A percentile compares a stretch with the other conserved stretches of the same genome.
Conservation (phyloP, 1,284 basidiomycete species). For the Trametes pubescens region DNA sequence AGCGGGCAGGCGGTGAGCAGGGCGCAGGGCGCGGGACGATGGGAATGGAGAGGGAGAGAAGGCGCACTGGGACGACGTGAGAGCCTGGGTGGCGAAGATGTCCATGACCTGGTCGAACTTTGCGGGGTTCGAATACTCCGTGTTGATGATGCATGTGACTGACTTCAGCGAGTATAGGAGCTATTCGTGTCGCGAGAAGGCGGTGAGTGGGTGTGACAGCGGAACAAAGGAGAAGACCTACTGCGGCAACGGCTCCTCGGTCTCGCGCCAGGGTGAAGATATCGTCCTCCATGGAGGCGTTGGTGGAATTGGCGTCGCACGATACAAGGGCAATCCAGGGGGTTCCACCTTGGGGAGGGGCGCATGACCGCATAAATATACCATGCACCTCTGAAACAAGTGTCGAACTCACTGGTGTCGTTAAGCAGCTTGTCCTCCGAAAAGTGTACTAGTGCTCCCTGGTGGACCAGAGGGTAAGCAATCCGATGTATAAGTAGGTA, state of each 20-base stretch:
- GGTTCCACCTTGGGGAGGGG: slow-evolving; percentile 59
- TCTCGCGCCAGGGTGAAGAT: slow-evolving; percentile 83
- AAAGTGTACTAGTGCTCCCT: slow-evolving; percentile 85
- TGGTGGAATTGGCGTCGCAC: slow-evolving; percentile 81
- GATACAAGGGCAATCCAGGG: slow-evolving; percentile 91
- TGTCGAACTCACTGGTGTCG: slow-evolving; percentile 44
- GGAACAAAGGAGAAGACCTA: slow-evolving; percentile 45
- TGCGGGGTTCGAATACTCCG: slow-evolving; percentile 69
- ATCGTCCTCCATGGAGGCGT: slow-evolving; percentile 64
- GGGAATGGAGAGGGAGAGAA: slow-evolving; percentile 1
- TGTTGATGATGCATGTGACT: slow-evolving; percentile 77
- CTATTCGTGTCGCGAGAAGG: slow-evolving; percentile 47
- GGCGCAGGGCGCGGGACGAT: background rate
- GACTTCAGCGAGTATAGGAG: slow-evolving; percentile 81
- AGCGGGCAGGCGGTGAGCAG: slow-evolving; percentile 7
- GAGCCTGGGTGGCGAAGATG: slow-evolving; percentile 74
- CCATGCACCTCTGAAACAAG: background rate
- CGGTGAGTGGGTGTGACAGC: background rate
- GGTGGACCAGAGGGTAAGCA: background rate
- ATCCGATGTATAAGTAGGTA: no score
- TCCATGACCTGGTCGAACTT: slow-evolving; percentile 81
- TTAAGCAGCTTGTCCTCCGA: slow-evolving; percentile 57
- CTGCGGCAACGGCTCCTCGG: slow-evolving; percentile 80
- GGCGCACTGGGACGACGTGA: slow-evolving; percentile 49
- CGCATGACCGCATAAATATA: background rate